Evolutionary conservation across 306 rosid species (phyloP).

Genomic region (Sesbania bispinosa): DNA sequence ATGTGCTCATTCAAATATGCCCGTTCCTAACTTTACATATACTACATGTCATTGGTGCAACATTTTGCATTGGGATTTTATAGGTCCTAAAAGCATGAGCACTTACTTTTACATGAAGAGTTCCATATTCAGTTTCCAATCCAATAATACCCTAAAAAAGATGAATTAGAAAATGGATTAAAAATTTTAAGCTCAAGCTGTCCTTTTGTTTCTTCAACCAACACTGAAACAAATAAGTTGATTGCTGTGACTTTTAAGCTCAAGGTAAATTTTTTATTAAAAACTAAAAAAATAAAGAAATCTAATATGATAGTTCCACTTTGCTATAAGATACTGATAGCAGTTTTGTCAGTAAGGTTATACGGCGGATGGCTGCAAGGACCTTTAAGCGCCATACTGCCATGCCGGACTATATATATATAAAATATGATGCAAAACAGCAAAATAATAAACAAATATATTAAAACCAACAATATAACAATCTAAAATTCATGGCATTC

Average conservation of each 20-base stretch:
- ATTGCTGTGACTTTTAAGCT: background rate
- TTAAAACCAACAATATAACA: too few species aligned
- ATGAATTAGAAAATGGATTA: conserved; percentile 16
- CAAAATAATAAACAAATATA: too few species aligned
- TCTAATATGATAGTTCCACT: too few species aligned
- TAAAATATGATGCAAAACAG: too few species aligned
- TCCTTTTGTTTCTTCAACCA: conserved; percentile 99
- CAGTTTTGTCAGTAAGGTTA: too few species aligned
- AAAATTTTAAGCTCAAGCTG: conserved; percentile 27
- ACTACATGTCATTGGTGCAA: background rate
- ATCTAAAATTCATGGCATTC: too few species aligned
- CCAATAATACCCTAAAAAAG: conserved; percentile 73
- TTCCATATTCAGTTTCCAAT: conserved; percentile 67
- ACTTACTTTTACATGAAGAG: conserved; percentile 82
- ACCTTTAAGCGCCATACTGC: too few species aligned
- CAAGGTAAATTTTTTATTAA: too few species aligned
- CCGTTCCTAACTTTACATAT: background rate
- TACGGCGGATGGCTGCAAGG: too few species aligned
- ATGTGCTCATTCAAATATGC: background rate
- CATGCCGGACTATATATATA: too few species aligned
- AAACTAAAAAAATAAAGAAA: too few species aligned
- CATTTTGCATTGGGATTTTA: conserved; percentile 17
- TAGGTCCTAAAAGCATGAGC: background rate
- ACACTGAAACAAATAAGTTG: conserved; percentile 54
- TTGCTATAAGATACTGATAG: too few species aligned